Evolutionary conservation across 805 yeast genomes (phyloP).

Genomic region (Lachancea mirantina): DNA sequence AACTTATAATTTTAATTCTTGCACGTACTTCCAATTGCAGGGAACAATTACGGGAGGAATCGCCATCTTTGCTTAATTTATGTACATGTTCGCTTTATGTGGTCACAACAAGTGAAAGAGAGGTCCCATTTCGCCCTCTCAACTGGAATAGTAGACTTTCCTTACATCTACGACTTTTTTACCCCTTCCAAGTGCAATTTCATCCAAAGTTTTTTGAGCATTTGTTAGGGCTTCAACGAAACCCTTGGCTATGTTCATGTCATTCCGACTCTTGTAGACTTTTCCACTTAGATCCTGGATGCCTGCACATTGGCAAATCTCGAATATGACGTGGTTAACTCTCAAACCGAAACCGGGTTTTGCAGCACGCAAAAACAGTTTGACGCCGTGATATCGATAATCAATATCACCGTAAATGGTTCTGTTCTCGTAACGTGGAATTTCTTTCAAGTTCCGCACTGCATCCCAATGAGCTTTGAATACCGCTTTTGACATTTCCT

Average conservation of each 20-base stretch:
- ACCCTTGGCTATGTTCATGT: conserved; percentile 90
- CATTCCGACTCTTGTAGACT: conserved; percentile 86
- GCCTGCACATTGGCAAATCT: conserved; percentile 88
- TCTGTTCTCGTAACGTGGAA: conserved; percentile 86
- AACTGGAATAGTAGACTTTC: conserved; percentile 68
- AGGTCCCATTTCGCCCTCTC: too few relatives aligned
- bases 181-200: conserved; percentile 86
- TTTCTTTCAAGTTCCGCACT: conserved; percentile 68
- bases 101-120: too few relatives aligned
- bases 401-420: conserved; percentile 82
- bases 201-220: conserved; percentile 75
- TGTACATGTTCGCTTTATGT: too few relatives aligned
- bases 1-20: too few relatives aligned
- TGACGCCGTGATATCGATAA: conserved; percentile 80
- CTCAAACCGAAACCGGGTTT: conserved; percentile 92
- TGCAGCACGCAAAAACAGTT: conserved; percentile 72
- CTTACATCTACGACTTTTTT: conserved; percentile 91
- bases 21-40: too few relatives aligned
- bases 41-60: too few relatives aligned
- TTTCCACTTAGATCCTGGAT: conserved; percentile 89
- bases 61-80: too few relatives aligned
- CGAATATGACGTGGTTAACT: conserved; percentile 83
- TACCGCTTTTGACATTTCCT: conserved; percentile 66
- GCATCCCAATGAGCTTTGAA: conserved; percentile 91
- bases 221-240: conserved; percentile 70